phyloP scores from a whole-genome alignment of 139 green algal genomes.

The Pleodorina starrii region DNA sequence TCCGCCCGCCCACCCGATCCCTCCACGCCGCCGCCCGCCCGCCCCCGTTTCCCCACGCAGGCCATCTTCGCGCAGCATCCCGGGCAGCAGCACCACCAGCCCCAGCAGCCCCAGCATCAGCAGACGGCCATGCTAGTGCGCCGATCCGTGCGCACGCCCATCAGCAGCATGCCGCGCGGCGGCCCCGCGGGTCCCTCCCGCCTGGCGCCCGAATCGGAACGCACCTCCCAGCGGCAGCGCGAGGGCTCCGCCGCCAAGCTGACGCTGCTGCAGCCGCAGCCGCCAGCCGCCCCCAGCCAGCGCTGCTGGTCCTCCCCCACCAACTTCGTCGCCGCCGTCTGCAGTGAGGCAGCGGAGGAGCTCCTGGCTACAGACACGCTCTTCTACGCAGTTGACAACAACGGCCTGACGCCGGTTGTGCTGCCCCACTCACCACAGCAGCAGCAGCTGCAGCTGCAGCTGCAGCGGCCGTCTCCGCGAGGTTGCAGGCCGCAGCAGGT shows the following conservation, averaged over 20 bases:
- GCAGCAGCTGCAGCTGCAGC: background rate
- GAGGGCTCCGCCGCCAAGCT: background rate
- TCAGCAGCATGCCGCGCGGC: background rate
- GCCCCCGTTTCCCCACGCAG: background rate
- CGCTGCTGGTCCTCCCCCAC: background rate
- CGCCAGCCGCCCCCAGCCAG: background rate
- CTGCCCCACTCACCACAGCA: background rate
- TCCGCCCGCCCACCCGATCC: too few species aligned
- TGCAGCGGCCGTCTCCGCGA: background rate
- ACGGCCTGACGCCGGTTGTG: slow-evolving; percentile 10
- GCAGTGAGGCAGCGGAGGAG: background rate
- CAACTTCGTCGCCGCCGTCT: background rate
- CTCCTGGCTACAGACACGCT: background rate
- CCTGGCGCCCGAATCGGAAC: background rate
- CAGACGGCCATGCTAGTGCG: slow-evolving; percentile 27
- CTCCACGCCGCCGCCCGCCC: too few species aligned
- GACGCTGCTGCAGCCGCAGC: background rate
- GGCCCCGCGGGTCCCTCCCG: slow-evolving; percentile 10
- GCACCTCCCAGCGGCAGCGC: background rate
- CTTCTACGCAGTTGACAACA: background rate
- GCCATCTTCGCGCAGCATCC: background rate
- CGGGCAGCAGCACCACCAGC: background rate
- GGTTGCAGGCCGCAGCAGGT: background rate
- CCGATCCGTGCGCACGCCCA: background rate
- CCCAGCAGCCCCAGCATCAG: too few species aligned